phyloP scores from a whole-genome alignment of 192 early-diverging fungal species.

The Coemansia sp. region DNA sequence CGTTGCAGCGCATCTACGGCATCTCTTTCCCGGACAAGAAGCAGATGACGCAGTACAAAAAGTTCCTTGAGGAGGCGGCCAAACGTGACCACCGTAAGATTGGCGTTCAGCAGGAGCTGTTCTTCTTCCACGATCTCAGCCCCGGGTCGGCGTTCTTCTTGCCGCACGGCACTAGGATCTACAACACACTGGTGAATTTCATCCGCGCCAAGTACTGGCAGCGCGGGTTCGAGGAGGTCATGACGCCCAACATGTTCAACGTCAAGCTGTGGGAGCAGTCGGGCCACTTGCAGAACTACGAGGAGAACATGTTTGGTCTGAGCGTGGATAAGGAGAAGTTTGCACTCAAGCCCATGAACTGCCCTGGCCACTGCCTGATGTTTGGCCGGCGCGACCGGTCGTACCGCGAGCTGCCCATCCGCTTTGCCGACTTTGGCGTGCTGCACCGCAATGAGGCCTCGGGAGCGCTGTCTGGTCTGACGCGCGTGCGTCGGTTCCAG shows the following conservation, averaged over 20 bases:
- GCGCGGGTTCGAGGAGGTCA: conserved; percentile 95
- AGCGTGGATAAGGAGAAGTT: conserved; percentile 97
- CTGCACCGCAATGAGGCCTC: conserved; percentile 94
- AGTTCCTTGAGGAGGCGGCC: conserved; percentile 95
- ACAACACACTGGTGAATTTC: conserved; percentile 93
- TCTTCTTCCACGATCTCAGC: conserved; percentile 96
- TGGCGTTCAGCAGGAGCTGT: conserved; percentile 96
- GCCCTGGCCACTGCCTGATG: conserved; percentile 98
- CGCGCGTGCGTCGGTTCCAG: conserved; percentile 97
- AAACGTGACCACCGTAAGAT: conserved; percentile 98
- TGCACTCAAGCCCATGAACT: conserved; percentile 99
- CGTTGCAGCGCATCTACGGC: conserved; percentile 98
- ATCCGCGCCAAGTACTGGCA: conserved; percentile 87
- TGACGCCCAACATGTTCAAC: conserved; percentile 99
- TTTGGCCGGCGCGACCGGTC: conserved; percentile 91
- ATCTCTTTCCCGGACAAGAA: conserved; percentile 99
- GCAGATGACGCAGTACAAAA: conserved; percentile 94
- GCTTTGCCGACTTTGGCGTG: conserved; percentile 98
- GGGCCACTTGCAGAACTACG: conserved; percentile 96
- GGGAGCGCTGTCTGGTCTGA: conserved; percentile 92
- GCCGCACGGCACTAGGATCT: conserved; percentile 95
- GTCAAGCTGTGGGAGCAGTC: conserved; percentile 95
- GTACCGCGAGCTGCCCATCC: conserved; percentile 94
- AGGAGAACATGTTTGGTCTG: conserved; percentile 96
- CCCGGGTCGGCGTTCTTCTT: conserved; percentile 95